A percentile compares a stretch with the other conserved stretches of the same genome.
These are phyloP conservation scores for Epichloe hybrida DNA, from an alignment of 2,329 filamentous ascomycete genomes.

Conservation along the genomic window DNA sequence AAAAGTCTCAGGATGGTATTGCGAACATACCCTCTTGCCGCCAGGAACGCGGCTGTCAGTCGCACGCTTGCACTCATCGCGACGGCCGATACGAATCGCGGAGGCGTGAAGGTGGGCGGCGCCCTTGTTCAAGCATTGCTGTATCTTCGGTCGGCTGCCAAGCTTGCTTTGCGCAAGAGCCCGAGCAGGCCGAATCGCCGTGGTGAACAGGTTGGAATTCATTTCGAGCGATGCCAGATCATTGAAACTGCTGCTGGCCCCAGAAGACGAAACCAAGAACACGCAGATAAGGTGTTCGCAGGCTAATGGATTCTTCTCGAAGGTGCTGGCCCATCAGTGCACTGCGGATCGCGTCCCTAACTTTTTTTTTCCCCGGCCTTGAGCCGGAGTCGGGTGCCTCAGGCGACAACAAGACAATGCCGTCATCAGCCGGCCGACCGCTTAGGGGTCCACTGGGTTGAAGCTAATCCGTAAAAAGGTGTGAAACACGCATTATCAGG, in stretches of 20 bases:
- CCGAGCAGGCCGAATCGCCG: slow-evolving; percentile 32
- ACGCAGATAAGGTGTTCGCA: background rate
- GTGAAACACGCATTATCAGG: too few species aligned
- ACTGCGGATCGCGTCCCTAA: background rate
- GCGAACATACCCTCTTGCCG: slow-evolving; percentile 16
- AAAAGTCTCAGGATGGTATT: background rate
- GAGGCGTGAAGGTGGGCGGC: slow-evolving; percentile 22
- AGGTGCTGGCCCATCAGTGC: background rate
- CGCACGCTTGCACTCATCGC: slow-evolving; percentile 9
- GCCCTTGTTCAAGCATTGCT: slow-evolving; percentile 25
- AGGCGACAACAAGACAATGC: slow-evolving; percentile 14
- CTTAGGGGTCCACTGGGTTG: too few species aligned
- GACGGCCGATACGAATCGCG: slow-evolving; percentile 11
- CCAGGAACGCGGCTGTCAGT: slow-evolving; percentile 9
- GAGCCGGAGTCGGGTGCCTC: slow-evolving; percentile 14
- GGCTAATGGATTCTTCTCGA: slow-evolving; percentile 6
- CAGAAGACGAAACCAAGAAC: background rate
- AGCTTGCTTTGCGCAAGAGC: slow-evolving; percentile 30
- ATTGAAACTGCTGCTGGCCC: slow-evolving; percentile 11
- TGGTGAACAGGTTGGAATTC: slow-evolving; percentile 34
- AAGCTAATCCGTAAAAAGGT: too few species aligned
- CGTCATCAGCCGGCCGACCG: slow-evolving; percentile 14
- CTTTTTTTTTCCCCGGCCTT: slow-evolving; percentile 12
- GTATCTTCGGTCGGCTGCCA: slow-evolving; percentile 25
- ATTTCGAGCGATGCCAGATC: slow-evolving; percentile 22